A percentile compares a stretch with the other conserved stretches of the same genome.
phyloP scores from a whole-genome alignment of 345 rosid species.

The Hypericum perforatum region DNA sequence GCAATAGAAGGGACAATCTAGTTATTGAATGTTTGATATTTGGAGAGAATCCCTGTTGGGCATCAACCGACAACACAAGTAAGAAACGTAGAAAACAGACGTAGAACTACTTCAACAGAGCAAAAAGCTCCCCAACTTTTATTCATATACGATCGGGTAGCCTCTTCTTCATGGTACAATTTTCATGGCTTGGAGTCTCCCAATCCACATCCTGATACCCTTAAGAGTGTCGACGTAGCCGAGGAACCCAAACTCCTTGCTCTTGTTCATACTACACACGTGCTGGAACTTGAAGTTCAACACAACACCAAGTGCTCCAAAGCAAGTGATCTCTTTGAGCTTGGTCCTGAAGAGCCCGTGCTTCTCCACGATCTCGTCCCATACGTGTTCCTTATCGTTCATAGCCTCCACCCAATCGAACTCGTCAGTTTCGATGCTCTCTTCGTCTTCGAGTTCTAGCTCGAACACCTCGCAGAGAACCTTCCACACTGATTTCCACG shows the following conservation, averaged over 20 bases:
- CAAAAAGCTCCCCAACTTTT: too few relatives aligned
- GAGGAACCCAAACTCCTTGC: conserved; percentile 29
- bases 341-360: conserved; percentile 21
- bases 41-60: too few relatives aligned
- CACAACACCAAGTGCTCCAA: conserved; percentile 10
- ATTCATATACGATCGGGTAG: too few relatives aligned
- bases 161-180: conserved; percentile 20
- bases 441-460: conserved; percentile 19
- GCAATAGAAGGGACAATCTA: too few relatives aligned
- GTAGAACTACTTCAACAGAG: too few relatives aligned
- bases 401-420: conserved; percentile 17
- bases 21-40: too few relatives aligned
- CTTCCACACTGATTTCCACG: conserved; percentile 28
- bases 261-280: conserved; percentile 34
- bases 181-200: conserved; percentile 26
- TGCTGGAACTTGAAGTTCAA: conserved; percentile 28
- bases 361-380: conserved; percentile 32
- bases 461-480: conserved; percentile 13
- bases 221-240: conserved; percentile 16
- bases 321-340: conserved; percentile 23
- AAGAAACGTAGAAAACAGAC: too few relatives aligned
- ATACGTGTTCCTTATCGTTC: conserved; percentile 15
- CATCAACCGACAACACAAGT: too few relatives aligned
- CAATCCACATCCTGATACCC: conserved; percentile 22
- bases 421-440: conserved; percentile 20